Conservation (phyloP, 306 rosid genomes). For the Chamaecrista fasciculata region DNA sequence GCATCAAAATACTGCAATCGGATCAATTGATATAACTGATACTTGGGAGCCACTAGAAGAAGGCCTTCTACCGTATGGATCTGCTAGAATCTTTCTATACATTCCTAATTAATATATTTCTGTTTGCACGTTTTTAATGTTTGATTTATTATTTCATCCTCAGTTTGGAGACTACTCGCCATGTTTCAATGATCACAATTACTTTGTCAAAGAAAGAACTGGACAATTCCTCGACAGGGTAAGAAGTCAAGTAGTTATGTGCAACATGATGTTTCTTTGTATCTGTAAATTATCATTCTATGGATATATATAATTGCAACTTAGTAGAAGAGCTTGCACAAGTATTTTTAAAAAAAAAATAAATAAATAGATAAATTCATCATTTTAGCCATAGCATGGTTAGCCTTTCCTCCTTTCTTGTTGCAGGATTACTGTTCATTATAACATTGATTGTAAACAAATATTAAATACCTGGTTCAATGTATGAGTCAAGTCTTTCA, state of each 20-base stretch:
- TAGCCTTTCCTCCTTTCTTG: background rate
- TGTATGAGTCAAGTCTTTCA: background rate
- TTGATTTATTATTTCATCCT: conserved; percentile 24
- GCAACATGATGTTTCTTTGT: background rate
- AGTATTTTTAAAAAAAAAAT: too few relatives aligned
- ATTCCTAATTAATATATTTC: background rate
- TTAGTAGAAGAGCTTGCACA: background rate
- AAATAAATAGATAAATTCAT: background rate
- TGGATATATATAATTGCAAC: background rate
- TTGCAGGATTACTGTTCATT: background rate
- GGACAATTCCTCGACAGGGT: conserved; percentile 74
- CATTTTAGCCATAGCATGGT: background rate
- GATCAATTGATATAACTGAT: conserved; percentile 87
- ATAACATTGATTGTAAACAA: too few relatives aligned
- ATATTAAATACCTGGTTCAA: background rate
- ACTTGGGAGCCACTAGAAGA: conserved; percentile 91
- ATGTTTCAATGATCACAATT: conserved; percentile 86
- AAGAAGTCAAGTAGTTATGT: conserved; percentile 25
- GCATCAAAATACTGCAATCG: conserved; percentile 76
- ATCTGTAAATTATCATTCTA: background rate
- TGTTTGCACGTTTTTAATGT: conserved; percentile 9
- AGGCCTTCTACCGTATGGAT: conserved; percentile 85
- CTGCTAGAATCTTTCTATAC: conserved; percentile 18
- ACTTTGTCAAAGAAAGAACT: conserved; percentile 72
- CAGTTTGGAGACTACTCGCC: conserved; percentile 89